Evolutionary conservation across 2,329 filamentous ascomycete species (phyloP), one percentile per base, ranked within the genome.

Genomic region (Phaeosphaeriaceae sp.): DNA sequence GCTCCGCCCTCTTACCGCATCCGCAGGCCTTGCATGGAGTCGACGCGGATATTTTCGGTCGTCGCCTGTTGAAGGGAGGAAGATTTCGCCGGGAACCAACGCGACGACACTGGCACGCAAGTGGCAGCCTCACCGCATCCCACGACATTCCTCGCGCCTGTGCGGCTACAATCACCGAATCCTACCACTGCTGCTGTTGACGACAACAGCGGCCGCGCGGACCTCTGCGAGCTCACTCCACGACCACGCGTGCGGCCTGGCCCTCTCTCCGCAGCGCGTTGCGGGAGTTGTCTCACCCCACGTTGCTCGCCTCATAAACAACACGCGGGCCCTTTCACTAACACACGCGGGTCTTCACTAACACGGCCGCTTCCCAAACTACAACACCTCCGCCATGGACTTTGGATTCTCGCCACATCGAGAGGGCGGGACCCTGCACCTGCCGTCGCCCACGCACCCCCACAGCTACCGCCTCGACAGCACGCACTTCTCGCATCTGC

Each of bases 401-500:
- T 80, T 82, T 66, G 79, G 80, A 60, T 83, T 81, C 68, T 83
- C 82, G 53, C 81, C 81, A 53, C 80, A 80, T 66, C 80, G 82
- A 67, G 81, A 82, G 58, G 90, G 91, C 75, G 91, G 91, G 72
- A 94, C 91, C 58, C 84, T 96, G 70, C 92, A 95, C 72, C 84
- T 97, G 69, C 89, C 92, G 64, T 97, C 93, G 61, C 93, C 94
- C 57, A 94, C 91, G 13, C 74, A 76, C 61, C 66, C 72, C 48
- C 89, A 91, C 71, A 87, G 88, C 61, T 91, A 92, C 76, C 89
- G 91, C 78, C 90, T 94, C 70, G 91, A 96, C 81, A 88, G 92
- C 64, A 63, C 68, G 57, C 69, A 75, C 59, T 89, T 91, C 61
- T 88, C 91, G 51, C 89, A 91, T 58, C 91, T 97, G 63, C 87